Percentiles rank a stretch among this genome's conserved stretches.
Evolutionary conservation across 2,329 filamentous ascomycete genomes (phyloP).

Genomic region (Lachnellula subtilissima): DNA sequence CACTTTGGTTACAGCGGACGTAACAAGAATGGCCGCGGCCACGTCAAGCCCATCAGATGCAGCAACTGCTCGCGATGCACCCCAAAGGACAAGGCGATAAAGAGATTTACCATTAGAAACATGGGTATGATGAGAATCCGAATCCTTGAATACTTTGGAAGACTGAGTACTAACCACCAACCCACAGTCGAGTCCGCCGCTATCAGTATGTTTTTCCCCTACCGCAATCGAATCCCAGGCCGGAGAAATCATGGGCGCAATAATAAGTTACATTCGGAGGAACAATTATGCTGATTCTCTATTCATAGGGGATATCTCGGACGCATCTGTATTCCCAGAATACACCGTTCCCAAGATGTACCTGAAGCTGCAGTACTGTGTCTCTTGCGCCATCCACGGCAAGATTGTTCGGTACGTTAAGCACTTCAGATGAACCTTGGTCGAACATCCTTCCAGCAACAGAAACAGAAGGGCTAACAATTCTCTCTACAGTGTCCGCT

Average conservation of each 20-base stretch:
- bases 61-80: constrained; percentile 72
- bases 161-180: no score
- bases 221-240: background rate
- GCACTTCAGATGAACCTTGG: constrained; percentile 56
- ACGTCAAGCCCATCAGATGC: constrained; percentile 98
- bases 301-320: constrained; percentile 92
- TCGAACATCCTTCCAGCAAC: constrained; percentile 40
- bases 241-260: background rate
- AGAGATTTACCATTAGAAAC: constrained; percentile 99
- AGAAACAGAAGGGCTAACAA: constrained; percentile 39
- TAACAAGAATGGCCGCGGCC: constrained; percentile 99
- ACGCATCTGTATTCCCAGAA: constrained; percentile 98
- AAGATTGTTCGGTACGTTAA: constrained; percentile 99
- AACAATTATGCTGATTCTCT: constrained; percentile 10
- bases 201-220: constrained; percentile 72
- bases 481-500: constrained; percentile 72
- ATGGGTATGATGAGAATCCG: constrained; percentile 46
- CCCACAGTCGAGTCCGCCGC: constrained; percentile 83
- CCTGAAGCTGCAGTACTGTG: constrained; percentile 99
- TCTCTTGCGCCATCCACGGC: constrained; percentile 99
- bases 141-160: constrained; percentile 59
- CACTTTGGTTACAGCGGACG: constrained; percentile 62
- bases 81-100: constrained; percentile 98
- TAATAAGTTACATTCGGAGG: background rate
- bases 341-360: constrained; percentile 99